Evolutionary conservation across 129 eudicot genomes (phyloP).

Genomic region (Logfia minima): DNA sequence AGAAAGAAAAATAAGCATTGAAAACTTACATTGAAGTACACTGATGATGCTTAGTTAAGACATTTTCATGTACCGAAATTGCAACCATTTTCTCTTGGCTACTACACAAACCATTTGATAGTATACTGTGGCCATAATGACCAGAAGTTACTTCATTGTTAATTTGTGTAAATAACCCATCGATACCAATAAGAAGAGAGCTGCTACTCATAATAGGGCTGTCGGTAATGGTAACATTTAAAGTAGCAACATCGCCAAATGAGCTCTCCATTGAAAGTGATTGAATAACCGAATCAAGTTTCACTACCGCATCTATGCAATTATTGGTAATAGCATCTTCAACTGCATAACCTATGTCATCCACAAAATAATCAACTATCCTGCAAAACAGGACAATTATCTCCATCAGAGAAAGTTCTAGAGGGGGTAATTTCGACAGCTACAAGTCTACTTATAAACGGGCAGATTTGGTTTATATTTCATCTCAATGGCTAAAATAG

Average conservation of each 20-base stretch:
- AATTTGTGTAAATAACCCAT: slow-evolving; percentile 65
- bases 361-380: slow-evolving; percentile 68
- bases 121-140: slow-evolving; percentile 24
- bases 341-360: slow-evolving; percentile 60
- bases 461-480: not conserved
- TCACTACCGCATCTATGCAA: slow-evolving; percentile 46
- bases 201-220: slow-evolving; percentile 58
- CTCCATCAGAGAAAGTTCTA: slow-evolving; percentile 26
- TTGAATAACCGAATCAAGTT: slow-evolving; percentile 57
- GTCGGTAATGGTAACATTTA: slow-evolving; percentile 63
- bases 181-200: slow-evolving; percentile 59
- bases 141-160: slow-evolving; percentile 23
- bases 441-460: not conserved
- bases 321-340: slow-evolving; percentile 74
- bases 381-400: slow-evolving; percentile 45
- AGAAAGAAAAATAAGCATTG: not conserved
- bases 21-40: slow-evolving; percentile 67
- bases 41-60: slow-evolving; percentile 62
- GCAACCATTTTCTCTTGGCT: slow-evolving; percentile 61
- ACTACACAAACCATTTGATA: slow-evolving; percentile 41
- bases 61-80: slow-evolving; percentile 71
- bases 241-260: slow-evolving; percentile 50
- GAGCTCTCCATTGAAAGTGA: slow-evolving; percentile 72
- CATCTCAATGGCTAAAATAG: not conserved
- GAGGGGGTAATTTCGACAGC: not conserved